Evolutionary conservation across 2,329 filamentous ascomycete species (phyloP), one percentile per base, ranked within the genome.

Genomic region (Bipolaris gigantea): DNA sequence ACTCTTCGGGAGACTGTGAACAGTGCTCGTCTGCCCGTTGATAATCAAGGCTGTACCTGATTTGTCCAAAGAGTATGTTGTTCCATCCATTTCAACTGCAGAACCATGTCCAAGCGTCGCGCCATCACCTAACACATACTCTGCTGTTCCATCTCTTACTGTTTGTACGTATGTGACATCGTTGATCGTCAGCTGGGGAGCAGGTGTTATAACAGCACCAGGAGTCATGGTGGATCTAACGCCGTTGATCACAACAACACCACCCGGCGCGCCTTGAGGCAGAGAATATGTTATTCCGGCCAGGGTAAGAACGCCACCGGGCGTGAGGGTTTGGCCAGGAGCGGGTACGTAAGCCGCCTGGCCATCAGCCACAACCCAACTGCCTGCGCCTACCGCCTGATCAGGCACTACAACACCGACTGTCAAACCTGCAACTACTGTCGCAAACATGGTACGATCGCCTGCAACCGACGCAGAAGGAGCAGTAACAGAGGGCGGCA

Each of bases 21-120:
- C 56, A 4, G 54, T 62, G 41, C 69, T 72, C 16, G 71, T 73
- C 25, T 63, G 61, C 0, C 70, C 71, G n/a, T 74, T 66, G 18
- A 73, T 55, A 3, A 74, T 44, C 2, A 73, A 43, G 15, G 64
- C 68, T 1, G 69, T 72, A 13, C 69, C 68, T 6, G 57, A 49
- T 0, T 51, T 21, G 33, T 65, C 65, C 4, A 73, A 59, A 8
- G 59, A 65, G 46, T 70, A 72, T 2, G 66, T 72, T 9, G 67
- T 72, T 6, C 70, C 69, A 4, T 52, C 55, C 4, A 72, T 55
- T 1, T 62, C 65, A 9, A 72, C 47, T 1, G 62, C 50, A 2
- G 65, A 57, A 10, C 66, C 69, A 0, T 63, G 66, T 25, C 50
- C 56, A 2, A 73, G 55, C 1, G 70, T 72, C 0, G 58, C 64